Conservation (phyloP, 2,329 filamentous ascomycete genomes). For the Exutisphaerella laricina region DNA sequence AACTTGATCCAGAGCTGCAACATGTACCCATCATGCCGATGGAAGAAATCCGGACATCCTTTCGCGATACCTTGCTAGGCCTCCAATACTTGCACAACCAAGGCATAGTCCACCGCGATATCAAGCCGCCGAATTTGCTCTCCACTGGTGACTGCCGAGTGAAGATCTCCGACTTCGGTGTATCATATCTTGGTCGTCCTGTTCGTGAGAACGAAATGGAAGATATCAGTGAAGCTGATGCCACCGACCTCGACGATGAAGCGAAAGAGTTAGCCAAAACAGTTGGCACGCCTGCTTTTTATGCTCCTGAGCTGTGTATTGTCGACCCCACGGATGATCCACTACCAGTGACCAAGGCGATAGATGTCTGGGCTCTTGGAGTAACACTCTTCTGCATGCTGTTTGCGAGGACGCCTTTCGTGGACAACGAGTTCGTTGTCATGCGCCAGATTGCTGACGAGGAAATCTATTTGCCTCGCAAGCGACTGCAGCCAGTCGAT, state of each 20-base stretch:
- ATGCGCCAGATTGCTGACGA: slow-evolving; percentile 88
- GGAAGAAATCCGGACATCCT: slow-evolving; percentile 72
- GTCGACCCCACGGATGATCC: slow-evolving; percentile 64
- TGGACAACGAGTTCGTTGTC: slow-evolving; percentile 85
- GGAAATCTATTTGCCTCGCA: slow-evolving; percentile 80
- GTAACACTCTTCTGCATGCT: slow-evolving; percentile 95
- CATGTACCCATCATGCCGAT: slow-evolving; percentile 93
- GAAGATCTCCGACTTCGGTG: slow-evolving; percentile 98
- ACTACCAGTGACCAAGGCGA: slow-evolving; percentile 80
- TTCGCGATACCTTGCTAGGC: slow-evolving; percentile 87
- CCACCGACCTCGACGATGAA: slow-evolving; percentile 73
- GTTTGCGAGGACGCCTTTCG: slow-evolving; percentile 89
- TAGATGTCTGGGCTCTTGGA: slow-evolving; percentile 95
- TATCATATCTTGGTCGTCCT: slow-evolving; percentile 90
- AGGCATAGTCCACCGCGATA: slow-evolving; percentile 48
- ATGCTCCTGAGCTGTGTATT: slow-evolving; percentile 92
- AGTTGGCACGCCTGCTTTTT: slow-evolving; percentile 94
- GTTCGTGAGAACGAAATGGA: slow-evolving; percentile 62
- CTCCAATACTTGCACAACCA: slow-evolving; percentile 73
- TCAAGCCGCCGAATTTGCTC: slow-evolving; percentile 71
- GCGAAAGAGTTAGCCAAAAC: slow-evolving; percentile 97
- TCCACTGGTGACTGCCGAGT: slow-evolving; percentile 79
- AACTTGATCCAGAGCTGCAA: slow-evolving; percentile 78
- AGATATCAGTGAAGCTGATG: slow-evolving; percentile 66
- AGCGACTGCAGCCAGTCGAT: slow-evolving; percentile 69